A percentile compares a stretch with the other conserved stretches of the same genome.
Conservation (phyloP, 768 basidiomycete species). For the Suillus spraguei region DNA sequence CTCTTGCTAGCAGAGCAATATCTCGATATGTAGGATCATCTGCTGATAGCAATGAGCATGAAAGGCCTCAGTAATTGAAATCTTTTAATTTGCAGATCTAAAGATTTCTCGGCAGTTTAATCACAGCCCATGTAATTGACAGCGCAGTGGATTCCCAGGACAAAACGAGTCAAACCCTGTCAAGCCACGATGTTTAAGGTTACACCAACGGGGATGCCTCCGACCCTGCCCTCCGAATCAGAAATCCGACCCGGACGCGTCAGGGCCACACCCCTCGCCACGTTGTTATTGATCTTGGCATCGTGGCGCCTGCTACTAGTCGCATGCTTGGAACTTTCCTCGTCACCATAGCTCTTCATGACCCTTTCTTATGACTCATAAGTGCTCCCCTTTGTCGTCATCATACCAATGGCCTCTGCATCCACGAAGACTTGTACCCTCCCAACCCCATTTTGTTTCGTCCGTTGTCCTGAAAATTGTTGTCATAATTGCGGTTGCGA, state of each 20-base stretch:
- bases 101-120: not conserved
- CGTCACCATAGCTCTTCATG: not conserved
- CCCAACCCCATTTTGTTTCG: not conserved
- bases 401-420: not conserved
- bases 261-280: not conserved
- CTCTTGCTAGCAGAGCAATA: conserved; percentile 5
- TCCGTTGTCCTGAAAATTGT: not conserved
- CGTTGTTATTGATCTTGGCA: not conserved
- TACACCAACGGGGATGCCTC: not conserved
- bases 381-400: not conserved
- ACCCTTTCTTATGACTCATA: not conserved
- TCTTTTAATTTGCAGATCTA: conserved; percentile 1
- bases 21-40: not conserved
- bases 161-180: not conserved
- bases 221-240: conserved; percentile 3
- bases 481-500: not conserved
- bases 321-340: not conserved
- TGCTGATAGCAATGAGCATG: not conserved
- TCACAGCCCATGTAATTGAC: conserved; percentile 2
- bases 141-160: not conserved
- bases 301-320: not conserved
- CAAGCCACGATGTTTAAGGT: conserved; percentile 1
- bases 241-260: not conserved
- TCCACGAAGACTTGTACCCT: not conserved
- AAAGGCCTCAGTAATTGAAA: not conserved